Base-by-base conservation (phyloP, 2,329 filamentous ascomycete genomes). In the Macrophomina tecta region DNA sequence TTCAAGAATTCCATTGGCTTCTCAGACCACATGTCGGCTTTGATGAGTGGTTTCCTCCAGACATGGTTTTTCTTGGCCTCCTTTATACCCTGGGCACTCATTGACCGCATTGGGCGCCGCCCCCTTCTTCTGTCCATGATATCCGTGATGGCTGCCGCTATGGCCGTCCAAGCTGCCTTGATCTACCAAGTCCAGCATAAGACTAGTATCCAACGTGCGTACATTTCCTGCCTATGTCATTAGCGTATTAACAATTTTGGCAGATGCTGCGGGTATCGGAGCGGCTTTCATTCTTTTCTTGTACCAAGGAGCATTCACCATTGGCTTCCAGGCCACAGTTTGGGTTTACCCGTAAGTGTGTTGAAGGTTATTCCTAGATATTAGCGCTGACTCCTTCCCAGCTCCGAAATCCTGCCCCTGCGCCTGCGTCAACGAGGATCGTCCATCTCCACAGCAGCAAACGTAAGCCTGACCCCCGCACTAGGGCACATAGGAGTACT, bases 21-120 rank as follows among this genome's bases (percentile, higher is more conserved):
- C 61, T 72, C 72, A 18, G 71, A 77, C 1, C 77, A 81, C 51
- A 79, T 84, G 72, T 81, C 84, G 3, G 75, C 83, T 3, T 76
- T 86, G 40, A 83, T 87, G 73, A 82, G 82, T n/a, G 83, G 84
- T 40, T 82, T 85, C 69, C 75, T 85, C 12, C 82, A 85, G 72
- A 84, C 83, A 0, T 82, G 78, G 78, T 80, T 78, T 66, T 81
- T 81, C 65, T 34, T 77, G 11, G 78, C 78, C 1, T 80, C 76
- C 7, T 79, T 76, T 34, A 81, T 84, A 51, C 83, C 82, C 0
- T 83, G 81, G 78, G 80, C 82, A 69, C 72, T 84, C 51, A 83
- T 84, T 62, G 75, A 82, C 67, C 79, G 79, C 63, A 77, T 84
- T 23, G 83, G 83, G 36, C 78, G 83, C 49, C 75, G 81, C 23